Base-by-base conservation (phyloP, 2,329 filamentous ascomycete genomes). In the Aureobasidium uvarum region DNA sequence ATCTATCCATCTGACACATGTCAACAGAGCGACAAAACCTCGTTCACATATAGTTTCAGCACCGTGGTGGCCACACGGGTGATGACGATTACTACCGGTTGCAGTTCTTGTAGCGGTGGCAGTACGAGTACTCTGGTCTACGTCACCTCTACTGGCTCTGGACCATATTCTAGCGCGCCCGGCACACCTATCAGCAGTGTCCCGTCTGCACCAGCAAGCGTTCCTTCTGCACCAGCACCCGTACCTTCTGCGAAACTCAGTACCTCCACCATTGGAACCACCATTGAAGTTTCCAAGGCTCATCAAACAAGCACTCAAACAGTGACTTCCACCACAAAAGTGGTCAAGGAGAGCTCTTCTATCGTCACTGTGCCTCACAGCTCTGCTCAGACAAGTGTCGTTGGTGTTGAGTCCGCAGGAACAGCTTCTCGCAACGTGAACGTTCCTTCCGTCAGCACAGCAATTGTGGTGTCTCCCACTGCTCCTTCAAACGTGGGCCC, bases 91-190 rank as follows among this genome's bases (percentile, higher is more conserved):
- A 41, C 60, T 2, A 36, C 25, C 13, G 8, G 16, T 3, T 62
- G 58, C 20, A 10, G 14, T 31, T 62, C 45, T 11, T 62, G 58
- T 23, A 16, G 16, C 23, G 58, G 58, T 36, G 48, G 60, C 11
- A 54, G 36, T 28, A 43, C 60, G 16, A 41, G 38, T n/a, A 33
- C 60, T 13, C 33, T 14, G 39, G 18, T 43, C 48, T 23, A 25
- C 6, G 48, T 54, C 38, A 63, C 60, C 45, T 54, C 60, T 5
- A 52, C 60, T 16, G 25, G 60, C 38, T 46, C 48, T n/a, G 60
- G 45, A 2, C 41, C 41, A n/a, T 60, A 20, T 11, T 23, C 31
- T 20, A 45, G 31, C n/a, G 14, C 31, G 4, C 18, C 56, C 33
- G 33, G 33, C 33, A 11, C 10, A 13, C 33, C 33, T 11, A 13